Evolutionary conservation across 805 yeast species (phyloP).

Genomic region (Saturnispora mendoncae): DNA sequence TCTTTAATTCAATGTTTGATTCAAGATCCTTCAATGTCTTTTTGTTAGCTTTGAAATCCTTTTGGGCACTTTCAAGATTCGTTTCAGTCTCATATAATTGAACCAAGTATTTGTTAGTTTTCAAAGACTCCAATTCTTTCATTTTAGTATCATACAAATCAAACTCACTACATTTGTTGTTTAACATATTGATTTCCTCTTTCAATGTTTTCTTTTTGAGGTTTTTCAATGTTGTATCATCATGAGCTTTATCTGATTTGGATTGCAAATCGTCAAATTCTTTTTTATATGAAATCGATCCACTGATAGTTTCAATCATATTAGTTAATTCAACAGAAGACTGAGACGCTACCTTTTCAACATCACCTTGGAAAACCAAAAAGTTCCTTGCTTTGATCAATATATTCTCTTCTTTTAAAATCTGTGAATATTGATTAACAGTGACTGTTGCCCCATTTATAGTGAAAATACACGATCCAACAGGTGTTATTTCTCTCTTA

Average conservation of each 20-base stretch:
- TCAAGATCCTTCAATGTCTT: conserved; percentile 27
- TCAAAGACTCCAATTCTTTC: conserved; percentile 37
- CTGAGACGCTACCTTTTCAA: conserved; percentile 86
- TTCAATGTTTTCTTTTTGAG: conserved; percentile 61
- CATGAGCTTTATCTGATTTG: conserved; percentile 57
- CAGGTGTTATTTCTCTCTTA: conserved; percentile 49
- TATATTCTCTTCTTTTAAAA: conserved; percentile 70
- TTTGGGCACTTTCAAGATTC: conserved; percentile 28
- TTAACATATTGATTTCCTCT: conserved; percentile 69
- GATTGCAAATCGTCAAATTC: conserved; percentile 62
- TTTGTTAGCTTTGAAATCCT: conserved; percentile 29
- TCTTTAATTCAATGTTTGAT: conserved; percentile 16
- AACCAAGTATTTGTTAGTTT: conserved; percentile 48
- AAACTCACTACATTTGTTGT: conserved; percentile 65
- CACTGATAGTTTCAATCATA: conserved; percentile 75
- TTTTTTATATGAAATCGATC: conserved; percentile 56
- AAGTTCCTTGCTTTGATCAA: conserved; percentile 85
- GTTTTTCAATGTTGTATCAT: conserved; percentile 52
- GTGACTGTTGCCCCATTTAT: conserved; percentile 54
- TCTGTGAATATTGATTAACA: conserved; percentile 53
- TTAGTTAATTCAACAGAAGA: conserved; percentile 65
- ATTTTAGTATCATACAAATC: conserved; percentile 53
- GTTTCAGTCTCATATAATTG: conserved; percentile 54
- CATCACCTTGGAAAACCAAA: conserved; percentile 94
- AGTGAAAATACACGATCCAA: conserved; percentile 60